A percentile compares a stretch with the other conserved stretches of the same genome.
phyloP scores from a whole-genome alignment of 2,329 filamentous ascomycete genomes.

The Aspergillus sp. region DNA sequence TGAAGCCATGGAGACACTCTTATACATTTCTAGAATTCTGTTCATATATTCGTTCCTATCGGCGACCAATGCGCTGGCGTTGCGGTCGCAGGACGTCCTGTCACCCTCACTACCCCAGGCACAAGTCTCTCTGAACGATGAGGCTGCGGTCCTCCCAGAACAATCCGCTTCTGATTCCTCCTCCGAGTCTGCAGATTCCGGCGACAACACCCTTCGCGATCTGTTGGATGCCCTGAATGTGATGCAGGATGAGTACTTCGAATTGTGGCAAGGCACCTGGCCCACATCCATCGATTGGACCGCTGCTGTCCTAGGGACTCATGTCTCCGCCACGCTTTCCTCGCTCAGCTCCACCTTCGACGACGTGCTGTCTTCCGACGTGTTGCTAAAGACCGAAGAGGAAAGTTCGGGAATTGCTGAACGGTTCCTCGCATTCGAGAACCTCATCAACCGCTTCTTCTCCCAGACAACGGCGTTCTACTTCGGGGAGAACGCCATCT shows the following conservation, averaged over 20 bases:
- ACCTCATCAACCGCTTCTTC: constrained; percentile 81
- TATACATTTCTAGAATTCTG: constrained; percentile 21
- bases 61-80: constrained; percentile 30
- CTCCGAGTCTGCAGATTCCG: constrained; percentile 13
- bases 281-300: constrained; percentile 91
- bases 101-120: constrained; percentile 11
- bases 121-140: constrained; percentile 9
- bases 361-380: constrained; percentile 36
- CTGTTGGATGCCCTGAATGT: constrained; percentile 66
- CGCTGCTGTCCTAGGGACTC: constrained; percentile 76
- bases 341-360: constrained; percentile 63
- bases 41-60: constrained; percentile 21
- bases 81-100: constrained; percentile 26
- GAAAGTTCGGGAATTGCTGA: constrained; percentile 1
- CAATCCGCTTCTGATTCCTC: constrained; percentile 19
- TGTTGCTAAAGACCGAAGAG: constrained; percentile 19
- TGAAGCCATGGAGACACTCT: constrained; percentile 6
- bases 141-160: constrained; percentile 8
- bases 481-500: constrained; percentile 78
- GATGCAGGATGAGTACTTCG: constrained; percentile 77
- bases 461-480: constrained; percentile 75
- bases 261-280: constrained; percentile 76
- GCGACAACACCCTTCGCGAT: constrained; percentile 30
- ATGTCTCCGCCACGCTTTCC: constrained; percentile 69
- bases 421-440: constrained; percentile 58